A percentile compares a stretch with the other conserved stretches of the same genome.
Conservation (phyloP, 768 basidiomycete species). For the Thelephora aurantiotincta region DNA sequence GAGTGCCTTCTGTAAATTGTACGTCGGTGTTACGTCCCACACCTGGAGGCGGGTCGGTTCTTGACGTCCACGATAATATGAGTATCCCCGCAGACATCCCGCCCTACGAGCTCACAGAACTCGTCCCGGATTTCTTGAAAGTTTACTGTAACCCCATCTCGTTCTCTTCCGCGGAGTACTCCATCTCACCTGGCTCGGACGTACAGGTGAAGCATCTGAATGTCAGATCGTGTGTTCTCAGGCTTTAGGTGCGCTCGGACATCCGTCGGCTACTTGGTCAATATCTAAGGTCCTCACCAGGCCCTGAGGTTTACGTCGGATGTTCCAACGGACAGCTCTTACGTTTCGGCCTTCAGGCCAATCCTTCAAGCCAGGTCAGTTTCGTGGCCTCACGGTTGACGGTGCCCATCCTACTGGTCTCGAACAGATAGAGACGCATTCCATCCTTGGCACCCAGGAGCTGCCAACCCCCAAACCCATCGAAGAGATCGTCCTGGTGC, state of each 20-base stretch:
- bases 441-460: conserved; percentile 32
- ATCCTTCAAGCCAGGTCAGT: conserved; percentile 34
- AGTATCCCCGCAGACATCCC: conserved; percentile 26
- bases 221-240: conserved; percentile 27
- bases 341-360: conserved; percentile 59
- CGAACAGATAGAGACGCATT: conserved; percentile 14
- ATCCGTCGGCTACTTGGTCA: not conserved
- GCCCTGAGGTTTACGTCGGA: conserved; percentile 78
- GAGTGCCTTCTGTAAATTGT: not conserved
- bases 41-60: not conserved
- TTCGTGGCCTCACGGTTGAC: not conserved
- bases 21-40: conserved; percentile 1
- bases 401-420: not conserved
- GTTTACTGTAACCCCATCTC: conserved; percentile 5
- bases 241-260: conserved; percentile 34
- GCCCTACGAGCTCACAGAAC: conserved; percentile 42
- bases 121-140: conserved; percentile 24
- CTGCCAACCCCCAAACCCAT: conserved; percentile 58
- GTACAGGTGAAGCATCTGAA: conserved; percentile 9
- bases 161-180: not conserved
- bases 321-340: conserved; percentile 76
- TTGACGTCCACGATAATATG: not conserved
- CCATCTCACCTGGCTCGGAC: not conserved
- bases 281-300: conserved; percentile 20
- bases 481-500: conserved; percentile 69